Conservation (phyloP, 495 filamentous ascomycete genomes). For the Daldinia loculata region DNA sequence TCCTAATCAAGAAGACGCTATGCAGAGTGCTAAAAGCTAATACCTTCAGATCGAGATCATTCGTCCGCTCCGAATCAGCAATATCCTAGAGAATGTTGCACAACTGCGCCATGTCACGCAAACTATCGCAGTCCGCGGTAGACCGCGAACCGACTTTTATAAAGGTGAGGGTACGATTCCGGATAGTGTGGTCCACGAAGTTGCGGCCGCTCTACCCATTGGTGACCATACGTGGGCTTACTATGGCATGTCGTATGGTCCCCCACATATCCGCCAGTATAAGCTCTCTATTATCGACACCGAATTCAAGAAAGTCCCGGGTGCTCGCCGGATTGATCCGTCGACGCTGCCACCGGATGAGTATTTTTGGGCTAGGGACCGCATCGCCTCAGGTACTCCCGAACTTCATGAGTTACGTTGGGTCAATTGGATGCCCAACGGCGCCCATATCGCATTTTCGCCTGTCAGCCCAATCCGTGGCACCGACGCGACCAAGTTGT, state of each 20-base stretch:
- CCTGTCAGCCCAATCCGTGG: constrained; percentile 59
- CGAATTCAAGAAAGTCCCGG: constrained; percentile 52
- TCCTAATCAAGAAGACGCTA: neutral
- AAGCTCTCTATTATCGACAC: constrained; percentile 47
- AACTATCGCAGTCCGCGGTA: constrained; percentile 55
- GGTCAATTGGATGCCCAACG: constrained; percentile 64
- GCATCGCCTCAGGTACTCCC: constrained; percentile 55
- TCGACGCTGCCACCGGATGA: constrained; percentile 45
- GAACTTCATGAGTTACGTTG: constrained; percentile 59
- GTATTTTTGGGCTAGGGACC: constrained; percentile 51
- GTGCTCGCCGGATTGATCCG: constrained; percentile 49
- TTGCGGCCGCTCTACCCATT: constrained; percentile 49
- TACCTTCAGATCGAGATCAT: constrained; percentile 55
- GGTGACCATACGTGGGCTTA: constrained; percentile 60
- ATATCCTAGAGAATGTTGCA: constrained; percentile 65
- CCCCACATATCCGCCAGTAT: constrained; percentile 44
- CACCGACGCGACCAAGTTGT: constrained; percentile 49
- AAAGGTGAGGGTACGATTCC: constrained; percentile 52
- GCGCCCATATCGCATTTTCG: constrained; percentile 61
- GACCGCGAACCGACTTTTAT: constrained; percentile 56
- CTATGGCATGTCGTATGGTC: constrained; percentile 59
- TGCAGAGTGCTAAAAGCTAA: neutral
- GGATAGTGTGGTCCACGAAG: constrained; percentile 47
- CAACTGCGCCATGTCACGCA: constrained; percentile 64
- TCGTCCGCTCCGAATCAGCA: constrained; percentile 58